A percentile compares a stretch with the other conserved stretches of the same genome.
Conservation (phyloP, 2,329 filamentous ascomycete species). For the Ilyonectria mors-panacis region DNA sequence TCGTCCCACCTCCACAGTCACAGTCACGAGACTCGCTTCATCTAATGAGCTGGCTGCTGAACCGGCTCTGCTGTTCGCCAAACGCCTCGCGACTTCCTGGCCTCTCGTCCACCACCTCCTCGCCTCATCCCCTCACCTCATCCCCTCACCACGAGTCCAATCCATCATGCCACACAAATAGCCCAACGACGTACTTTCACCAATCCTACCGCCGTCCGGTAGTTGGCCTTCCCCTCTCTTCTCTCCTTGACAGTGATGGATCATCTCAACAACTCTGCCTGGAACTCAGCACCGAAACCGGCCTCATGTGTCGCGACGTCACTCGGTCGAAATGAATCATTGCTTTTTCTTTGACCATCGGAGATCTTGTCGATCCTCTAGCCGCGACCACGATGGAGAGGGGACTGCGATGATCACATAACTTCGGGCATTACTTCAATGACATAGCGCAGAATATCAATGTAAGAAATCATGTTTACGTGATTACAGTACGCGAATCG, state of each 20-base stretch:
- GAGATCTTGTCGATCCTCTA: slow-evolving; percentile 39
- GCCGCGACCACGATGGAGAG: background rate
- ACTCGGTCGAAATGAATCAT: slow-evolving; percentile 22
- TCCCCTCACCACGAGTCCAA: slow-evolving; percentile 11
- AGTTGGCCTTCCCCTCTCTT: slow-evolving; percentile 2
- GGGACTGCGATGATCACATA: background rate
- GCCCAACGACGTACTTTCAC: background rate
- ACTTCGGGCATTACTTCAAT: background rate
- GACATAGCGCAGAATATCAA: background rate
- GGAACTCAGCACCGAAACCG: background rate
- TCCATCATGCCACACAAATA: slow-evolving; percentile 17
- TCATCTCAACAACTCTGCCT: background rate
- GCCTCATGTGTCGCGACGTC: slow-evolving; percentile 31
- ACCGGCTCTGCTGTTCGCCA: slow-evolving; percentile 19
- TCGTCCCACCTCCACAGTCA: slow-evolving; percentile 34
- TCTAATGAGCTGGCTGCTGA: slow-evolving; percentile 25
- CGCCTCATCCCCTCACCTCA: slow-evolving; percentile 24
- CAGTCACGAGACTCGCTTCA: slow-evolving; percentile 35
- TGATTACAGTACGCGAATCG: no score
- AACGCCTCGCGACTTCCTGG: slow-evolving; percentile 17
- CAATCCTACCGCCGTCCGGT: background rate
- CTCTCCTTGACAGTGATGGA: background rate
- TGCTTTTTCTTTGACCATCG: slow-evolving; percentile 33
- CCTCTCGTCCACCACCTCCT: slow-evolving; percentile 29
- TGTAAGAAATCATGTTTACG: background rate